Evolutionary conservation across 257 asterid species (phyloP).

Genomic region (Nicotiana tabacum): DNA sequence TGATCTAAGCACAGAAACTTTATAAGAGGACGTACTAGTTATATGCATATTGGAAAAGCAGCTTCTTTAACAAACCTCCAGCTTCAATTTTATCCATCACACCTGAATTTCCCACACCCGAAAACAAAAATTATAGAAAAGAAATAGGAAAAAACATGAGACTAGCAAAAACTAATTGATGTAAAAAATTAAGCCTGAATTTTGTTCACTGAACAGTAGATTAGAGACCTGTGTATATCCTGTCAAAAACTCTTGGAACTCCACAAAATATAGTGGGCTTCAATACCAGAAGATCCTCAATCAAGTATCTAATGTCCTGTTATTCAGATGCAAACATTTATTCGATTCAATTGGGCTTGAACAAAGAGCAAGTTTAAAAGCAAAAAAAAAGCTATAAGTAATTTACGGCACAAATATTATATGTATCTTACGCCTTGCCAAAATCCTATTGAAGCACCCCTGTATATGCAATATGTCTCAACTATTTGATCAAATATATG

Average conservation of each 20-base stretch:
- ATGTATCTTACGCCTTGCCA: constrained; percentile 85
- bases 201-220: neutral
- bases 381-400: neutral
- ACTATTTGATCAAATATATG: constrained; percentile 87
- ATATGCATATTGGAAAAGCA: constrained; percentile 67
- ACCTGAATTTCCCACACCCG: constrained; percentile 31
- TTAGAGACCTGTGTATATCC: constrained; percentile 65
- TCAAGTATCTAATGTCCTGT: constrained; percentile 83
- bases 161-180: neutral
- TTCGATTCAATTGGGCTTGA: neutral
- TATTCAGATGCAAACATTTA: neutral
- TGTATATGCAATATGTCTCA: constrained; percentile 58
- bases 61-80: constrained; percentile 70
- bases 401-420: neutral
- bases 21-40: constrained; percentile 48
- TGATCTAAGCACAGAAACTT: neutral
- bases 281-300: constrained; percentile 75
- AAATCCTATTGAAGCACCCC: constrained; percentile 82
- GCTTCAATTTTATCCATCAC: constrained; percentile 68
- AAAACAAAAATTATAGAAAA: neutral
- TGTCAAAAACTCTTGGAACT: constrained; percentile 86
- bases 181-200: neutral
- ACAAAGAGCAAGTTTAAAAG: neutral
- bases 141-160: neutral
- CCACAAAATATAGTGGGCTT: constrained; percentile 91